Percentiles rank a stretch among this genome's conserved stretches.
Evolutionary conservation across 2,329 filamentous ascomycete genomes (phyloP).

Genomic region (Colletotrichum scovillei): DNA sequence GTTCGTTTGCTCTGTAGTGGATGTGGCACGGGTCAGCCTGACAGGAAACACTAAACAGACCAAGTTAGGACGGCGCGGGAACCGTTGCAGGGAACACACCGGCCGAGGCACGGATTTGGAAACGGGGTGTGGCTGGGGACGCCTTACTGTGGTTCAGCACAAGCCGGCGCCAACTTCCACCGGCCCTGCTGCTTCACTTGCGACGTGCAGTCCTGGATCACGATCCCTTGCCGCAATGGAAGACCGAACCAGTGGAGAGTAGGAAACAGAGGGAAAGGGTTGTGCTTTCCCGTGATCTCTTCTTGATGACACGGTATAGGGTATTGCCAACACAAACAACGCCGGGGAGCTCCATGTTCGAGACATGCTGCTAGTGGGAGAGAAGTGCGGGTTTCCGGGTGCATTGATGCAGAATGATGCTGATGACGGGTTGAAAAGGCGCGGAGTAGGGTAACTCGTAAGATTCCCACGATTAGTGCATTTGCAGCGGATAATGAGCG

Average conservation of each 20-base stretch:
- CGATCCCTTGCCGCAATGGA: slow-evolving; percentile 12
- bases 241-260: slow-evolving; percentile 5
- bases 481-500: slow-evolving; percentile 11
- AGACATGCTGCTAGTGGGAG: background rate
- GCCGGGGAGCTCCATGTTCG: background rate
- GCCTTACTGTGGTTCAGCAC: slow-evolving; percentile 24
- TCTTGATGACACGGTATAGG: slow-evolving; percentile 15
- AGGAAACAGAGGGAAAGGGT: slow-evolving; percentile 13
- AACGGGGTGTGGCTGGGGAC: slow-evolving; percentile 25
- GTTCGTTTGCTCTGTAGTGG: background rate
- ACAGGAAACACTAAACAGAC: slow-evolving; percentile 1
- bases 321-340: background rate
- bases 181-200: slow-evolving; percentile 19
- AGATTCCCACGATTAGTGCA: slow-evolving; percentile 16
- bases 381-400: slow-evolving; percentile 3
- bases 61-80: slow-evolving; percentile 5
- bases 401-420: background rate
- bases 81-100: slow-evolving; percentile 8
- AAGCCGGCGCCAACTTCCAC: slow-evolving; percentile 9
- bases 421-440: slow-evolving; percentile 2
- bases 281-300: background rate
- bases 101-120: slow-evolving; percentile 26
- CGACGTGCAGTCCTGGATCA: slow-evolving; percentile 4
- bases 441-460: slow-evolving; percentile 6
- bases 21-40: slow-evolving; percentile 13